Conservation (phyloP, 2,329 filamentous ascomycete species). For the Penicillium sp. region DNA sequence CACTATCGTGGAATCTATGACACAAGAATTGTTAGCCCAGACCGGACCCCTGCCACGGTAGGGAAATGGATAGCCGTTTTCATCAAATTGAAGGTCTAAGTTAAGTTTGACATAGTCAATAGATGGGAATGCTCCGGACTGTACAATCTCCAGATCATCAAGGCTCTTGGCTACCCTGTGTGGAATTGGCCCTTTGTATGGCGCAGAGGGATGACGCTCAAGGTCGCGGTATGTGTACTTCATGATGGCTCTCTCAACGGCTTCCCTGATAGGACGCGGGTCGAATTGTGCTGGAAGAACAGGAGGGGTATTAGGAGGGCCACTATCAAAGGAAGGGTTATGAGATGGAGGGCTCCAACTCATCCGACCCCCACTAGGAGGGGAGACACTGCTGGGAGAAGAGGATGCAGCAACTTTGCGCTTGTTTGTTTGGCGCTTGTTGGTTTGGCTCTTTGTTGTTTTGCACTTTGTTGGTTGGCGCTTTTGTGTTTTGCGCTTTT, state of each 20-base stretch:
- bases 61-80: conserved; percentile 18
- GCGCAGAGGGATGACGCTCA: conserved; percentile 27
- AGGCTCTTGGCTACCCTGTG: conserved; percentile 10
- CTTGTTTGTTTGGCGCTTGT: too few relatives aligned
- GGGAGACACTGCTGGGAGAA: background rate
- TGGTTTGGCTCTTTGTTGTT: too few relatives aligned
- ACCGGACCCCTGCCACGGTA: conserved; percentile 33
- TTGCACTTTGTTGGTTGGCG: too few relatives aligned
- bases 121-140: conserved; percentile 16
- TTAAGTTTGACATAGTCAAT: conserved; percentile 18
- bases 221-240: conserved; percentile 27
- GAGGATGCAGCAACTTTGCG: background rate
- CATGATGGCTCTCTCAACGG: conserved; percentile 26
- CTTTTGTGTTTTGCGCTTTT: background rate
- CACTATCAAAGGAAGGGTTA: background rate
- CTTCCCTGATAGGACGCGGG: conserved; percentile 11
- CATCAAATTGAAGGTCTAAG: conserved; percentile 15
- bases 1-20: conserved; percentile 34
- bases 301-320: too few relatives aligned
- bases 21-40: conserved; percentile 20
- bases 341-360: too few relatives aligned
- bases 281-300: background rate
- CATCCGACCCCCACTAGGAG: too few relatives aligned
- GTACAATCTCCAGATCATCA: conserved; percentile 17
- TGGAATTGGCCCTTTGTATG: conserved; percentile 6